phyloP scores from a whole-genome alignment of 805 yeast genomes.

The Metschnikowia lachancei region DNA sequence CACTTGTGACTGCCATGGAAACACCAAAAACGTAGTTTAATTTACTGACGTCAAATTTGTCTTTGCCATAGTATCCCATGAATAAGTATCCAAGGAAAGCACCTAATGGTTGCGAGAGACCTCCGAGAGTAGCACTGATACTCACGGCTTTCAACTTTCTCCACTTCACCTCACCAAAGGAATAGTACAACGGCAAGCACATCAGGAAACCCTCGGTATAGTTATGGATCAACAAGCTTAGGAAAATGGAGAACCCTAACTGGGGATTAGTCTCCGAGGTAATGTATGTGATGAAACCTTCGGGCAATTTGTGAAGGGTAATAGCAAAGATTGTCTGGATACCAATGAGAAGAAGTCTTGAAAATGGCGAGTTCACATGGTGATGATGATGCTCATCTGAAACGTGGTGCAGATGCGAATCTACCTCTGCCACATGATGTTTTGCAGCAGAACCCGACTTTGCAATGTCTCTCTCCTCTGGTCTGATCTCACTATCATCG shows the following conservation, averaged over 20 bases:
- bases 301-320: constrained; percentile 88
- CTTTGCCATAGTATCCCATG: constrained; percentile 27
- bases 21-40: constrained; percentile 52
- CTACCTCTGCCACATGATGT: neutral
- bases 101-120: constrained; percentile 85
- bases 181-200: constrained; percentile 84
- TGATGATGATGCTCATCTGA: constrained; percentile 62
- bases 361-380: constrained; percentile 71
- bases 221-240: constrained; percentile 85
- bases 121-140: constrained; percentile 70
- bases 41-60: constrained; percentile 27
- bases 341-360: constrained; percentile 81
- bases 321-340: constrained; percentile 87
- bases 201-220: constrained; percentile 92
- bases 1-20: constrained; percentile 72
- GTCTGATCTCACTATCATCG: constrained; percentile 2
- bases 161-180: constrained; percentile 45
- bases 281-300: constrained; percentile 85
- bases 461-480: neutral
- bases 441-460: constrained; percentile 1
- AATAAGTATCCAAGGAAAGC: constrained; percentile 68
- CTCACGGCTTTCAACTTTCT: constrained; percentile 56
- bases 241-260: constrained; percentile 75
- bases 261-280: constrained; percentile 63
- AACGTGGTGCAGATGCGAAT: constrained; percentile 14